A percentile compares a stretch with the other conserved stretches of the same genome.
Conservation (phyloP, 2,329 filamentous ascomycete species). For the Trichoderma oligosporum region DNA sequence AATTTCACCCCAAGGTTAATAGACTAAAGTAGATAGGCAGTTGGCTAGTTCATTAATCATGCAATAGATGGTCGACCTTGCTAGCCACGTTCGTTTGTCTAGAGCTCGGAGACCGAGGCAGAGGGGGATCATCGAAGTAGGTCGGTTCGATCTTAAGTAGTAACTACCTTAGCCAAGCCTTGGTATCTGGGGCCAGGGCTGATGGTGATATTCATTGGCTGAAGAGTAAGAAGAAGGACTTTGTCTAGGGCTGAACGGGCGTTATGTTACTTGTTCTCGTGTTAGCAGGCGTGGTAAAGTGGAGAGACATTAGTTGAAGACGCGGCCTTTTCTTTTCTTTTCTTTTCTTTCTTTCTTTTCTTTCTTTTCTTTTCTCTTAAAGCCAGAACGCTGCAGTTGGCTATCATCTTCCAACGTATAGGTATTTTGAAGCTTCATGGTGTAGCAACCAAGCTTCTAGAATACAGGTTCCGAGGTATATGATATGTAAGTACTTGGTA, state of each 20-base stretch:
- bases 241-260: not conserved
- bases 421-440: not conserved
- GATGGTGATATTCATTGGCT: not conserved
- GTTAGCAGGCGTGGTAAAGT: not conserved
- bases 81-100: not conserved
- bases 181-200: not conserved
- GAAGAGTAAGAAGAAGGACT: too few relatives aligned
- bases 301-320: not conserved
- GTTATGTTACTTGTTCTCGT: not conserved
- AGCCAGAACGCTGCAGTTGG: too few relatives aligned
- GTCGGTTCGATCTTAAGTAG: not conserved
- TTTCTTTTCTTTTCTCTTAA: too few relatives aligned
- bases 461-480: too few relatives aligned
- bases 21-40: too few relatives aligned
- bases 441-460: too few relatives aligned
- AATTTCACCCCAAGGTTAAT: too few relatives aligned
- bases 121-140: not conserved
- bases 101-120: not conserved
- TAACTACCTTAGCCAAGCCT: constrained; percentile 9
- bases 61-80: not conserved
- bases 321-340: constrained; percentile 12
- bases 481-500: too few relatives aligned
- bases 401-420: too few relatives aligned
- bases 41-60: not conserved
- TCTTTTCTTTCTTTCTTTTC: too few relatives aligned